These are phyloP conservation scores for Gymnopus androsaceus DNA, from an alignment of 1,284 basidiomycete species.

Conservation along the genomic window DNA sequence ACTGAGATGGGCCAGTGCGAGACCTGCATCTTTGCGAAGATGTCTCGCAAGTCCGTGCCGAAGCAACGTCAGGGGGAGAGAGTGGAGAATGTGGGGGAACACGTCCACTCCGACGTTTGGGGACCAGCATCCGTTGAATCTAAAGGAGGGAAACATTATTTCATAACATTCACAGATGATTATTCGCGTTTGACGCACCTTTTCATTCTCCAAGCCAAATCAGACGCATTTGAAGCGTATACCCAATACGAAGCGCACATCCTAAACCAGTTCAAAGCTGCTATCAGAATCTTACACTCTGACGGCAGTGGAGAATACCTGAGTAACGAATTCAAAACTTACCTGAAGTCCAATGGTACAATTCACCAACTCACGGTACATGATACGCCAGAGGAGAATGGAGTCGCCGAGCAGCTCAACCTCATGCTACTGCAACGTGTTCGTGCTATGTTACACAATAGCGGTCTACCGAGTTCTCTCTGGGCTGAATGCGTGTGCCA, in stretches of 20 bases:
- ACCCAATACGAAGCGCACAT: background rate
- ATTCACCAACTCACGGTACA: slow-evolving; percentile 17
- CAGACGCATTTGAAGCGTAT: slow-evolving; percentile 20
- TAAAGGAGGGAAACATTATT: too few relatives aligned
- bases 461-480: slow-evolving; percentile 21
- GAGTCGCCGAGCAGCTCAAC: slow-evolving; percentile 31
- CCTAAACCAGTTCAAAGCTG: slow-evolving; percentile 13
- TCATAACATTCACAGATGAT: slow-evolving; percentile 29
- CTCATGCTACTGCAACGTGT: slow-evolving; percentile 24
- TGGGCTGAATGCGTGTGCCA: slow-evolving; percentile 25
- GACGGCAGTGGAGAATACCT: slow-evolving; percentile 29
- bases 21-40: slow-evolving; percentile 27
- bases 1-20: slow-evolving; percentile 22
- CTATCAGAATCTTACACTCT: slow-evolving; percentile 20
- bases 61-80: background rate
- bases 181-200: slow-evolving; percentile 20
- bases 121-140: slow-evolving; percentile 30
- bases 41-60: background rate
- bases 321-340: slow-evolving; percentile 20
- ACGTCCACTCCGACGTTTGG: slow-evolving; percentile 40
- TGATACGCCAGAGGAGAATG: too few relatives aligned
- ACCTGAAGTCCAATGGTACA: slow-evolving; percentile 24
- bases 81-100: slow-evolving; percentile 16
- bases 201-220: slow-evolving; percentile 24
- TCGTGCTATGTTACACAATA: slow-evolving; percentile 20